phyloP scores from a whole-genome alignment of 2,329 filamentous ascomycete genomes.

The Phialemoniopsis sp. region DNA sequence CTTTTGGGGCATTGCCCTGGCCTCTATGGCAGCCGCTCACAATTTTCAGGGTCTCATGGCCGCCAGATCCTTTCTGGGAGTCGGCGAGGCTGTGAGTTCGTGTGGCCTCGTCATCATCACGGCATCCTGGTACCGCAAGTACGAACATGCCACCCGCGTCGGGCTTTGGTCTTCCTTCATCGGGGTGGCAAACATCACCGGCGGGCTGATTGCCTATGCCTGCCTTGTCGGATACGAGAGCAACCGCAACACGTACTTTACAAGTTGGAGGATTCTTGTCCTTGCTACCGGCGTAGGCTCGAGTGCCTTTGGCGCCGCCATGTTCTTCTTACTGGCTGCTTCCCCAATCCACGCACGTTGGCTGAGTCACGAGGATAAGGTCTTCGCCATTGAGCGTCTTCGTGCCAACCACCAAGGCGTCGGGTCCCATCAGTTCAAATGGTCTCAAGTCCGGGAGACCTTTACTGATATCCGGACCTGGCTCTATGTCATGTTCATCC shows the following conservation, averaged over 20 bases:
- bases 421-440: constrained; percentile 42
- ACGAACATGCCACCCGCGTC: constrained; percentile 4
- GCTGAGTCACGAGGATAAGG: constrained; percentile 47
- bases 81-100: constrained; percentile 21
- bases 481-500: background rate
- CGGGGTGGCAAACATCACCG: constrained; percentile 4
- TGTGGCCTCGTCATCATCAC: constrained; percentile 21
- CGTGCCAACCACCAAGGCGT: constrained; percentile 43
- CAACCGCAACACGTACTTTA: background rate
- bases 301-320: constrained; percentile 33
- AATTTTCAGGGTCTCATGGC: constrained; percentile 3
- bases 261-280: constrained; percentile 6
- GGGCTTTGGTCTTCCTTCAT: constrained; percentile 2
- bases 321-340: constrained; percentile 53
- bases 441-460: constrained; percentile 39
- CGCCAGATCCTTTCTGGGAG: constrained; percentile 25
- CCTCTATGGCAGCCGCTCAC: constrained; percentile 15
- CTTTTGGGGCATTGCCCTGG: constrained; percentile 19
- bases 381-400: constrained; percentile 43
- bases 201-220: constrained; percentile 6
- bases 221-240: background rate
- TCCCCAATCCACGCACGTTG: constrained; percentile 55
- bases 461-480: constrained; percentile 41
- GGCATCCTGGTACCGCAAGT: constrained; percentile 1
- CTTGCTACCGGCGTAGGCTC: constrained; percentile 2